Percentiles rank a stretch among this genome's conserved stretches.
Conservation (phyloP, 2,329 filamentous ascomycete genomes). For the Grosmannia serpens region DNA sequence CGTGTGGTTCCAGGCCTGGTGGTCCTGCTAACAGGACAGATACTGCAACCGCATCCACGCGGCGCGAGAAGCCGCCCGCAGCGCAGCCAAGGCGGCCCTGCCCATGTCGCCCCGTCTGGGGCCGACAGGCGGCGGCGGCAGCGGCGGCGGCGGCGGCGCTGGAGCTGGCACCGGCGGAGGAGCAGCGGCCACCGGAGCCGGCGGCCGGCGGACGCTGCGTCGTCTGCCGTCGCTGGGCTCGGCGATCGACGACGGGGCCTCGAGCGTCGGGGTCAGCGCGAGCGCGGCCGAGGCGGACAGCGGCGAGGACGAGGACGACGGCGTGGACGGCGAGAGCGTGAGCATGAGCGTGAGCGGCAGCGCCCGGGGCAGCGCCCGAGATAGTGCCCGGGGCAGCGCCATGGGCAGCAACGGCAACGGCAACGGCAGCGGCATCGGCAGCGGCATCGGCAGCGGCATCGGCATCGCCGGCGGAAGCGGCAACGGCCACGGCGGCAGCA, state of each 20-base stretch:
- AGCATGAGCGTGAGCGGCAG: neutral
- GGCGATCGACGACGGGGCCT: conserved; percentile 12
- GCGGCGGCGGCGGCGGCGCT: too few species aligned
- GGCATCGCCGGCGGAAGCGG: conserved; percentile 17
- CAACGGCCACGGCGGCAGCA: conserved; percentile 21
- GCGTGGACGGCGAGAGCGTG: neutral
- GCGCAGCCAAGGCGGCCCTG: neutral
- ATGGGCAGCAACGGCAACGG: neutral
- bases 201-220: neutral
- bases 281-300: neutral
- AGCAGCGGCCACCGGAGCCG: neutral
- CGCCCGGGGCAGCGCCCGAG: too few species aligned
- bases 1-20: conserved; percentile 1
- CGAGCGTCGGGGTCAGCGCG: conserved; percentile 7
- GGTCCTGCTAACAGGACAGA: conserved; percentile 28
- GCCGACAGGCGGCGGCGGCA: too few species aligned
- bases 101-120: neutral
- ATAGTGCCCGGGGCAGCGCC: too few species aligned
- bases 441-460: conserved; percentile 24
- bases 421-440: neutral
- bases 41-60: conserved; percentile 85
- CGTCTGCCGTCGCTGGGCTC: neutral
- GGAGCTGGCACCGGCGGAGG: too few species aligned
- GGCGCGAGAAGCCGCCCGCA: conserved; percentile 30
- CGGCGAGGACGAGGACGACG: neutral